Evolutionary conservation across 495 filamentous ascomycete genomes (phyloP).

Genomic region (Collariella sp.): DNA sequence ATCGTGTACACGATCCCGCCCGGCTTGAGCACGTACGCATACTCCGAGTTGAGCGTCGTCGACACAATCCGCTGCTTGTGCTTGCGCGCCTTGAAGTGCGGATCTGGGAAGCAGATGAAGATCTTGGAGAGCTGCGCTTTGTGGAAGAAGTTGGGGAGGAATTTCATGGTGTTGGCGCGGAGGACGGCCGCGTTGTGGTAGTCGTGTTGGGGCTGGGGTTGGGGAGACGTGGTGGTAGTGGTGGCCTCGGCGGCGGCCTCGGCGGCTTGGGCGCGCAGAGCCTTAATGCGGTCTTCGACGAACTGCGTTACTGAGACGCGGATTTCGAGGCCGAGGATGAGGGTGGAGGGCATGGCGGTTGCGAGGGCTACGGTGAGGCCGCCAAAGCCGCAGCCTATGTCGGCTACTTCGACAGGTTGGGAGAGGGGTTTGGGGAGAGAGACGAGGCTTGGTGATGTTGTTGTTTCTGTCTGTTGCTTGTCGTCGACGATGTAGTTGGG

Average conservation of each 20-base stretch:
- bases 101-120: constrained; percentile 97
- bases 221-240: too few relatives aligned
- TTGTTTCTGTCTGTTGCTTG: too few relatives aligned
- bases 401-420: constrained; percentile 79
- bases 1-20: constrained; percentile 90
- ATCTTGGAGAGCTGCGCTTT: constrained; percentile 71
- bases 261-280: constrained; percentile 60
- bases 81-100: constrained; percentile 95
- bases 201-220: too few relatives aligned
- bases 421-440: too few relatives aligned
- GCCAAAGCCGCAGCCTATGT: constrained; percentile 95
- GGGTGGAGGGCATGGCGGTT: constrained; percentile 67
- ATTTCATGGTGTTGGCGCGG: constrained; percentile 96
- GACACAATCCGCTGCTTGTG: constrained; percentile 94
- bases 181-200: constrained; percentile 85
- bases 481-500: constrained; percentile 51
- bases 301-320: constrained; percentile 81
- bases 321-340: constrained; percentile 80
- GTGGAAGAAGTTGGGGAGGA: constrained; percentile 89
- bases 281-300: constrained; percentile 74
- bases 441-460: too few relatives aligned
- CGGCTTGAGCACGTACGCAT: constrained; percentile 77
- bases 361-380: constrained; percentile 81
- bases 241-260: too few relatives aligned
- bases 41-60: constrained; percentile 80